Evolutionary conservation across 2,329 filamentous ascomycete genomes (phyloP).

Genomic region (Arthrobotrys sphaeroides): DNA sequence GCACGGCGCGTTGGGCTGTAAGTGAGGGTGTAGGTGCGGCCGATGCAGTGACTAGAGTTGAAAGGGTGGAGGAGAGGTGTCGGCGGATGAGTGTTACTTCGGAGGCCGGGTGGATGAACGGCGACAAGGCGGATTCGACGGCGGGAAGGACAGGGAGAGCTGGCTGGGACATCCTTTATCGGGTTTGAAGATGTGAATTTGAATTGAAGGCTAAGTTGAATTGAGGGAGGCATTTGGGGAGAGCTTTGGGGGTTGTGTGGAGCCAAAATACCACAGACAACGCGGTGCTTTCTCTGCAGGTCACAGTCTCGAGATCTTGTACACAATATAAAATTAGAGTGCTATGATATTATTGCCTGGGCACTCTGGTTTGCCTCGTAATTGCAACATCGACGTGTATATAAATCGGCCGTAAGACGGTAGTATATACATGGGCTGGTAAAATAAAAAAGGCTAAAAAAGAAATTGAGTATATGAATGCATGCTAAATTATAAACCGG

Average conservation of each 20-base stretch:
- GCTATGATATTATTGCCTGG: no score
- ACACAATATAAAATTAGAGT: no score
- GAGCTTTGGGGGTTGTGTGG: neutral
- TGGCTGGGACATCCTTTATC: conserved; percentile 10
- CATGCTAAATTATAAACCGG: no score
- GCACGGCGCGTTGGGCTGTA: conserved; percentile 44
- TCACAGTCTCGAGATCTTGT: no score
- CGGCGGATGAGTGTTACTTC: conserved; percentile 38
- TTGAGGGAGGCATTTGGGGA: no score
- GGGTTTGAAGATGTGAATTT: neutral
- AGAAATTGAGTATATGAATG: conserved; percentile 3
- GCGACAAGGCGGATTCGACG: conserved; percentile 34
- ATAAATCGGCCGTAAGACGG: neutral
- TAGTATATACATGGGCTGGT: conserved; percentile 7
- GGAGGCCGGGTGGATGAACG: conserved; percentile 43
- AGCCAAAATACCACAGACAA: conserved; percentile 7
- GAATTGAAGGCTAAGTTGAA: no score
- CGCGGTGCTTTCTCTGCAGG: no score
- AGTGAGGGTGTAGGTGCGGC: conserved; percentile 26
- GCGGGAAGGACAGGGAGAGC: conserved; percentile 45
- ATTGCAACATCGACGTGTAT: neutral
- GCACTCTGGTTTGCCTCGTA: no score
- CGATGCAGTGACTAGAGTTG: conserved; percentile 34
- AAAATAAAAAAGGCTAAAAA: neutral
- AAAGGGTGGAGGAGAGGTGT: conserved; percentile 37